Base-by-base conservation (phyloP, 1,284 basidiomycete species). In the Clitocybe nebularis region DNA sequence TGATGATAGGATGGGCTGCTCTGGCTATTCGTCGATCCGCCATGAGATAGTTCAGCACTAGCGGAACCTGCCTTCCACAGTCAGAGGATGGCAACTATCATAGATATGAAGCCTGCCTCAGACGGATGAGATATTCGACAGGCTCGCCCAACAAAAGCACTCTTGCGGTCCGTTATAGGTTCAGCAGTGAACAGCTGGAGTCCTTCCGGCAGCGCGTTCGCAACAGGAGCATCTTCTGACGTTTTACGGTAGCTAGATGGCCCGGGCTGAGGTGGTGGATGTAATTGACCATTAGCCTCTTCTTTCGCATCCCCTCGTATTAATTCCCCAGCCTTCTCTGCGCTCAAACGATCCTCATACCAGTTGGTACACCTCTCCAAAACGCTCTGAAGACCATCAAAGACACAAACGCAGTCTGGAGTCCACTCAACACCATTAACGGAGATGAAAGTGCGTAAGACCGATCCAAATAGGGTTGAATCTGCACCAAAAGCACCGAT, bases 1-100 rank as follows among this genome's bases (percentile, higher is more conserved):
- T 87, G 40, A 95, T 94, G 25, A 88, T 77, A 3, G 92, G 92
- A 67, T 94, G 91, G 0, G 90, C 81, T 0, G 92, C 92, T 17
- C 87, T 75, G 21, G 84, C 69, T 58, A 88, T 81, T 33, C 78
- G 75, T 41, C 79, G 66, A 59, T 94, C 90, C 4, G 78, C 73
- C 68, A 89, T 72, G 14, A 94, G 63, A 56, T 87, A 73, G 3
- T 80, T 70, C 13, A 95, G 66, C 26, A 94, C 77, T 2, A 79
- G 51, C 8, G 87, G 81, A 9, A 91, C 83, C 84, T 90, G 33
- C 29, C 30, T 23, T 7, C 25, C 23, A 13, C 22, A 32, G 28
- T 11, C 38, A 47, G 33, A 41, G 11, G 23, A 33, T 21, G 20
- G 17, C 23, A 38, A 16, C 43, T 28, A 14, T 14, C 28, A 29